Conservation (phyloP, 129 eudicot genomes). For the Arctium lappa region DNA sequence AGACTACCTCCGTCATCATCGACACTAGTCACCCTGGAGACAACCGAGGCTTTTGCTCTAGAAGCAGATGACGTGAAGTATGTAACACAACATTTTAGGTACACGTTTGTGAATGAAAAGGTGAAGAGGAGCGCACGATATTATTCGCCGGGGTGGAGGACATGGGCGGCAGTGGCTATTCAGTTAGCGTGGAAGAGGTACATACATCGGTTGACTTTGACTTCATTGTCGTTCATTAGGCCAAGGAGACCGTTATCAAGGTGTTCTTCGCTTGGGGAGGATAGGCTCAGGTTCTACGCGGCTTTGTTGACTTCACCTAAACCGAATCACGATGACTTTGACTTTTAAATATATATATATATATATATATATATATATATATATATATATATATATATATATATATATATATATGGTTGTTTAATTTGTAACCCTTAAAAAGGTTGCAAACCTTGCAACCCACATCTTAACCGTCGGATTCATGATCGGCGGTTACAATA, state of each 20-base stretch:
- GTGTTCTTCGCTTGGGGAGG: constrained; percentile 89
- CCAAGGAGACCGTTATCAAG: constrained; percentile 93
- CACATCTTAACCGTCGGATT: too few relatives aligned
- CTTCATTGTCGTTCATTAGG: constrained; percentile 86
- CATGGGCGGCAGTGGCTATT: constrained; percentile 98
- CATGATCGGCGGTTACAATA: too few relatives aligned
- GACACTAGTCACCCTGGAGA: constrained; percentile 75
- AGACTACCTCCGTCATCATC: constrained; percentile 91
- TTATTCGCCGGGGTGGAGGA: constrained; percentile 98
- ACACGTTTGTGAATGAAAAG: constrained; percentile 86
- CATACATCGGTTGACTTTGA: constrained; percentile 70
- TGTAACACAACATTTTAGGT: constrained; percentile 92
- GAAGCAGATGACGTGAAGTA: constrained; percentile 97
- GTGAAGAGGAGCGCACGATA: constrained; percentile 94
- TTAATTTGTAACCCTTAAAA: too few relatives aligned
- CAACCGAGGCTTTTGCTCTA: constrained; percentile 92
- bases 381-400: too few relatives aligned
- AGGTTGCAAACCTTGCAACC: too few relatives aligned
- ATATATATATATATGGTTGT: too few relatives aligned
- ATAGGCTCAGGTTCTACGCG: constrained; percentile 78
- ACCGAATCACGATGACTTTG: constrained; percentile 94
- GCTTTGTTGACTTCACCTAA: constrained; percentile 92
- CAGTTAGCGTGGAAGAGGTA: constrained; percentile 97
- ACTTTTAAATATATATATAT: constrained; percentile 36
- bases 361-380: neutral